Base-by-base conservation (phyloP, 2,329 filamentous ascomycete genomes). In the Stylonectria norvegica region DNA sequence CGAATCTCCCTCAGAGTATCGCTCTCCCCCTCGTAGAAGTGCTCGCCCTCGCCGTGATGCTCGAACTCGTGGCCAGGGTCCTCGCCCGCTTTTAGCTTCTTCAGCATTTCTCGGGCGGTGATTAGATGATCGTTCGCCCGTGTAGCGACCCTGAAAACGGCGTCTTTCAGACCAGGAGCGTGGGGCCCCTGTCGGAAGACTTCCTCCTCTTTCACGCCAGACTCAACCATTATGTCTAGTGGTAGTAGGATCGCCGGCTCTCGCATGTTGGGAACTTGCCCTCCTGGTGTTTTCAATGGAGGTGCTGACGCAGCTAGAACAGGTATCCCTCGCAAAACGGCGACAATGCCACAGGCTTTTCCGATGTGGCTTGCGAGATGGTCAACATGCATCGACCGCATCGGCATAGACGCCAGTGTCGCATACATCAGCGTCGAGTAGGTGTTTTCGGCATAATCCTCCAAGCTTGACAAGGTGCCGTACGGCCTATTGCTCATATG, bases 121-220 rank as follows among this genome's bases (percentile, higher is more conserved):
- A 96, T 95, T 22, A 98, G 72, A 65, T 98, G 93, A 61, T 98
- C 93, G 58, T 94, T 94, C 5, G 93, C 93, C 25, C 91, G 79
- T 0, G 93, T 98, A 1, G 93, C 93, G 11, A 98, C 88, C 4
- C 81, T 77, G 65, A 97, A 98, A 1, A 97, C 81, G 4, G 90
- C 91, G 63, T 98, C 91, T 45, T 86, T 82, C 14, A 97, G 72
- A 0, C 90, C 90, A 0, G 80, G 73, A 0, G 91, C 91, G n/a
- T 79, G 69, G 0, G 85, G 81, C 0, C 90, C 91, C 29, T 82
- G 75, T 7, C 91, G 78, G 44, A 95, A 86, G 0, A 98, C 84
- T 30, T 95, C 87, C 61, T 98, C 93, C 61, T 97, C 91, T 37
- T 81, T 81, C 1, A 97, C 76, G 2, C 83, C 83, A 5, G 78